Base-by-base conservation (phyloP, 2,329 filamentous ascomycete species). In the Fusarium sp. region DNA sequence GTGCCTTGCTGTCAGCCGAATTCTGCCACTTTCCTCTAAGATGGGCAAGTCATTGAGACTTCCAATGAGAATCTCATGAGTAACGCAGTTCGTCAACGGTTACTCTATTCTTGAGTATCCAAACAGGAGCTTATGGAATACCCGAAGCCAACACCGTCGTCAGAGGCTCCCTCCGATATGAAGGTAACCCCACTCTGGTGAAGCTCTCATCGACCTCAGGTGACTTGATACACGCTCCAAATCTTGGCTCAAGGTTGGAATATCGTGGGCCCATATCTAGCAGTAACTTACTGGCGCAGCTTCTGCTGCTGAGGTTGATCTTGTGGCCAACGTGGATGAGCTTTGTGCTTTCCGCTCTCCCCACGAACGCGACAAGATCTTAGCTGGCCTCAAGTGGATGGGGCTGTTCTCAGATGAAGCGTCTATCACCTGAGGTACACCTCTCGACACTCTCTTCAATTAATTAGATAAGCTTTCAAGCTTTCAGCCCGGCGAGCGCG, bases 121-220 rank as follows among this genome's bases (percentile, higher is more conserved):
- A 3, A 24, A 43, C 12, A 12, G 23, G 24, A 24, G 18, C 9
- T 11, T 28, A 42, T 12, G 26, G 12, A 1, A 42, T 35, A 3
- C 2, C 16, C 1, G 13, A 56, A 20, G 37, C 29, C 8, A 15
- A 18, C 9, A 24, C 16, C 1, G 3, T 35, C 29, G 23, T 56
- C 23, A 20, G 4, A 6, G 29, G 28, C 2, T n/a, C 28, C 5
- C 6, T 28, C 5, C 20, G 23, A 42, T 23, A 13, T 13, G 1
- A 43, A 24, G n/a, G 6, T 0, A 18, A 15, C 2, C 6, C 24
- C 2, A 1, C 23, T 8, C 6, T 29, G 16, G 29, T 18, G 1
- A 43, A 43, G 12, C 29, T 13, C 20, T 18, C 5, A n/a, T 43
- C 1, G 3, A 6, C 9, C 13, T 24, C 3, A 13, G 37, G 13